Percentiles rank a stretch among this genome's conserved stretches.
Conservation (phyloP, 2,329 filamentous ascomycete genomes). For the Boeremia exigua region DNA sequence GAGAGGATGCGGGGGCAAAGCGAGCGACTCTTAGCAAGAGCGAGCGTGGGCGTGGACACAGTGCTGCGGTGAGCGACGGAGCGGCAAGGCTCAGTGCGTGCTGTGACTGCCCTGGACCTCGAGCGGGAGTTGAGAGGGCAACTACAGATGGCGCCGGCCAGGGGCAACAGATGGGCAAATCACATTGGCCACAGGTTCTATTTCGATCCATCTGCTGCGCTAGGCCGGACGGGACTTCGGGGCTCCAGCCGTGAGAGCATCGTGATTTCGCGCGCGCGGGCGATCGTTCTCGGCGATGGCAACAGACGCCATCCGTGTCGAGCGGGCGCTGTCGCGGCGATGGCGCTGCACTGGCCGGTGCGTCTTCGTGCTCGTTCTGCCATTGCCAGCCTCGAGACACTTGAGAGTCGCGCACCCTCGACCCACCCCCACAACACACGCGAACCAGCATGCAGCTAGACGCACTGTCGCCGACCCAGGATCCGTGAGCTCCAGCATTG, state of each 20-base stretch:
- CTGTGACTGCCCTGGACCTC: conserved; percentile 5
- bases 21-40: conserved; percentile 9
- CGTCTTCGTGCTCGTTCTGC: neutral
- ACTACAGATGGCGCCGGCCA: conserved; percentile 14
- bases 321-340: neutral
- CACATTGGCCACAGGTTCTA: conserved; percentile 9
- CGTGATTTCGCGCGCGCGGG: conserved; percentile 7
- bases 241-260: conserved; percentile 10
- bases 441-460: no score
- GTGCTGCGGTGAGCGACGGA: conserved; percentile 11
- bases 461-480: no score
- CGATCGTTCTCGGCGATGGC: conserved; percentile 11
- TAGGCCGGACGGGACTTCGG: conserved; percentile 9
- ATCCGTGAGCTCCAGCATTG: no score
- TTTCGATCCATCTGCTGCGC: conserved; percentile 2
- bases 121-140: conserved; percentile 17
- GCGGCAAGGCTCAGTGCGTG: conserved; percentile 12
- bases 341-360: neutral
- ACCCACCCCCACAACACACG: no score
- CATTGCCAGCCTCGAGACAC: neutral
- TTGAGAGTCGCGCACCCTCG: no score
- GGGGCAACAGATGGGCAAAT: conserved; percentile 9
- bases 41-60: conserved; percentile 10
- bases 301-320: neutral
- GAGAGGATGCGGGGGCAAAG: conserved; percentile 3